A percentile compares a stretch with the other conserved stretches of the same genome.
These are phyloP conservation scores for Myxozyma kluyveri DNA, from an alignment of 805 yeast genomes.

Conservation along the genomic window DNA sequence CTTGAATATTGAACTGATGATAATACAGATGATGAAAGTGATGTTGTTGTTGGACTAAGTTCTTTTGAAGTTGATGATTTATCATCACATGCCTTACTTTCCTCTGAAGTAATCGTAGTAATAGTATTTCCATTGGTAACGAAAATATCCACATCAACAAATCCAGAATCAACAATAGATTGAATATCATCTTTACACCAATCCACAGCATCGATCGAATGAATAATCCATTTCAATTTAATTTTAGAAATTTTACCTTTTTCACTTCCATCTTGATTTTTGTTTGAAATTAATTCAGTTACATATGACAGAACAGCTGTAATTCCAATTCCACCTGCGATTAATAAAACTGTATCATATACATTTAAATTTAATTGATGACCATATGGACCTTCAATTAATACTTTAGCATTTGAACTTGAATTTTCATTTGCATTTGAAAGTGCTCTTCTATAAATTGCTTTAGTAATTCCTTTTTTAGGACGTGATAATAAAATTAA, in stretches of 20 bases:
- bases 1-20: constrained; percentile 33
- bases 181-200: constrained; percentile 7
- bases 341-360: constrained; percentile 47
- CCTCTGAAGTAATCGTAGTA: no score
- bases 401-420: constrained; percentile 30
- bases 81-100: no score
- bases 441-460: neutral
- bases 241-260: neutral
- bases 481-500: neutral
- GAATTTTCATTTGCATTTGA: neutral
- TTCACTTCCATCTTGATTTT: neutral
- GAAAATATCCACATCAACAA: constrained; percentile 5
- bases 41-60: no score
- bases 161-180: neutral
- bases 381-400: constrained; percentile 63
- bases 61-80: no score
- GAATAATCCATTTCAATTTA: constrained; percentile 4
- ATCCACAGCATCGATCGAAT: neutral
- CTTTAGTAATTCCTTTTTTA: neutral
- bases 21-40: no score
- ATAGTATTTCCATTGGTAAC: no score
- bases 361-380: constrained; percentile 46
- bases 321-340: constrained; percentile 66
- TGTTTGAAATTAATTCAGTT: constrained; percentile 21
- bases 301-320: constrained; percentile 55